Base-by-base conservation (phyloP, 129 eudicot species). In the Flaveria bidentis region DNA sequence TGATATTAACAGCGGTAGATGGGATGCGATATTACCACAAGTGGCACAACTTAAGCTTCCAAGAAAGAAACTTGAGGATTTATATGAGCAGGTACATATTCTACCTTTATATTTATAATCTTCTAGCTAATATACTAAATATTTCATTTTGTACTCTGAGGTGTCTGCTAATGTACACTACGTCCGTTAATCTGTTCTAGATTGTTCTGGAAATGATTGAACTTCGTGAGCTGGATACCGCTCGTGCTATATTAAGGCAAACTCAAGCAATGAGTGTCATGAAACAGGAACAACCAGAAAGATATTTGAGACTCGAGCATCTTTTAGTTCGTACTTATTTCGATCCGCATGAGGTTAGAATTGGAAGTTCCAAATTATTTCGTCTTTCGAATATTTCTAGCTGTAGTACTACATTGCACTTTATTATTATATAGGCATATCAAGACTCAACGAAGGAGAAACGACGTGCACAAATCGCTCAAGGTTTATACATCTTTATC, bases 171-270 rank as follows among this genome's bases (percentile, higher is more conserved):
- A 73, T 75, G 65, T 72, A 18, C 28, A 33, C 60, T 42, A 26
- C 51, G 20, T 62, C 53, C 68, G 2, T 51, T 28, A 58, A 33
- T 69, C 55, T 73, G 15, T 69, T 75, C 18, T 75, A 95, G 99
- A 95, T 95, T 81, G 99, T 95, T 76, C 77, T 95, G 16, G 99
- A 95, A 85, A 95, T 95, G 99, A 95, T 95, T 88, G 99, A 95
- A 81, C 96, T 95, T 60, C 90, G 99, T 51, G 99, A 95, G 78
- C 72, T 91, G 86, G 99, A 95, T 61, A 95, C 99, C 8, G 97
- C 99, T 16, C 96, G 99, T 83, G 96, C 99, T 52, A 89, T 95
- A 64, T 78, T 95, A 78, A 89, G 99, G 82, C 99, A 95, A 80
- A 95, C 99, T 64, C 97, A 95, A 76, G 99, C 88, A 68, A 95